phyloP scores from a whole-genome alignment of 805 yeast species.

The Candida ortonii region DNA sequence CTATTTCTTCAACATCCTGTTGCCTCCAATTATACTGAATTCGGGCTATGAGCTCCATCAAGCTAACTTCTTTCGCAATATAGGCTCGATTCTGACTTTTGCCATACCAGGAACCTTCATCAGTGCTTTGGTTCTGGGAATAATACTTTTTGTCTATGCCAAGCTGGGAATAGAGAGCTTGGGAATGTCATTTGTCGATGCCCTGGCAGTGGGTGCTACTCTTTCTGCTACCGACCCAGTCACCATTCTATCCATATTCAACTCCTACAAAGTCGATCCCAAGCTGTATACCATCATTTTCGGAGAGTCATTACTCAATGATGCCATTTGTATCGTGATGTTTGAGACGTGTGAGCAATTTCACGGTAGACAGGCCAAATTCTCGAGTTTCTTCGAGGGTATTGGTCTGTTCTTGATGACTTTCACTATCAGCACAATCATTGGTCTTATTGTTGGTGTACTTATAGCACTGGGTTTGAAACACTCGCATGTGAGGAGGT shows the following conservation, averaged over 20 bases:
- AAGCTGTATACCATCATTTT: constrained; percentile 94
- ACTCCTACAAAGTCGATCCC: constrained; percentile 97
- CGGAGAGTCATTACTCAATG: constrained; percentile 93
- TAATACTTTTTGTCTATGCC: constrained; percentile 85
- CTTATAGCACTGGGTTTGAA: constrained; percentile 85
- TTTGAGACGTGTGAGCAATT: constrained; percentile 97
- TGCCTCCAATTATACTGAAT: constrained; percentile 95
- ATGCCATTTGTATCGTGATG: constrained; percentile 98
- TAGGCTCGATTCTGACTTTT: constrained; percentile 85
- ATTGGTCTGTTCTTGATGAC: constrained; percentile 90
- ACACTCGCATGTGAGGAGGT: constrained; percentile 88
- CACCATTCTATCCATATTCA: constrained; percentile 91
- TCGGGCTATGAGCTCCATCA: constrained; percentile 97
- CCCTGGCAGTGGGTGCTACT: constrained; percentile 96
- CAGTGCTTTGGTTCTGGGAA: constrained; percentile 87
- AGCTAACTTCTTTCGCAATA: constrained; percentile 88
- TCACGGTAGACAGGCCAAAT: constrained; percentile 76
- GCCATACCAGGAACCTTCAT: constrained; percentile 97
- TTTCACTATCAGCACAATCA: constrained; percentile 83
- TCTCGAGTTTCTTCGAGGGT: constrained; percentile 87
- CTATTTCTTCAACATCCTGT: constrained; percentile 86
- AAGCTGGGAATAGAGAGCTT: constrained; percentile 87
- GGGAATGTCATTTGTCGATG: constrained; percentile 90
- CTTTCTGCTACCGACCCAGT: constrained; percentile 98
- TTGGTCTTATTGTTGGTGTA: constrained; percentile 86